A percentile compares a stretch with the other conserved stretches of the same genome.
These are phyloP conservation scores for Auricularia sp. DNA, from an alignment of 768 basidiomycete species.

Conservation along the genomic window DNA sequence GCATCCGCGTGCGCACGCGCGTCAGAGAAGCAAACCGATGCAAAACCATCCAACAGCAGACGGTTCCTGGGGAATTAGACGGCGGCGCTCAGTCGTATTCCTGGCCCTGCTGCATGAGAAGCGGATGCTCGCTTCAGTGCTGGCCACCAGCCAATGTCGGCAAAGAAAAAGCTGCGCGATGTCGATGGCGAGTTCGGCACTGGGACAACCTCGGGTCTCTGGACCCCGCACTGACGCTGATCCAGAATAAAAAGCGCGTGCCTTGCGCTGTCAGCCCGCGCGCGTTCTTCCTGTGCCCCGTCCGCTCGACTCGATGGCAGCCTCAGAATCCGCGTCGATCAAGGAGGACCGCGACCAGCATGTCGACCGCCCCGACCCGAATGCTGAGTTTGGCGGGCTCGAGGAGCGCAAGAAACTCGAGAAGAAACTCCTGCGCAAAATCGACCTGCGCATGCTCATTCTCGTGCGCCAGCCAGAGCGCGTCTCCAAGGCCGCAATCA, in stretches of 20 bases:
- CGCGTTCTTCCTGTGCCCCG: neutral
- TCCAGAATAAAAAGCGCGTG: neutral
- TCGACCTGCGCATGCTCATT: conserved; percentile 39
- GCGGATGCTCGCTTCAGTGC: no score
- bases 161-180: no score
- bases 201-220: neutral
- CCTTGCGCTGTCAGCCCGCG: neutral
- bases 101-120: no score
- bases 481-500: neutral
- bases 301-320: neutral
- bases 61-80: no score
- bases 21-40: no score
- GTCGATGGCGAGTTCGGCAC: neutral
- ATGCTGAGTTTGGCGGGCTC: conserved; percentile 37
- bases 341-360: neutral
- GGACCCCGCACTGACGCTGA: neutral
- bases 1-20: no score
- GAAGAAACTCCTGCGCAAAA: conserved; percentile 41
- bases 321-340: conserved; percentile 1
- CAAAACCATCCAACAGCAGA: no score
- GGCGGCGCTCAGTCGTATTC: no score
- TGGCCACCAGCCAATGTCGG: no score
- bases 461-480: conserved; percentile 10
- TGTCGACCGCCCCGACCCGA: conserved; percentile 3
- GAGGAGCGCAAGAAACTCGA: conserved; percentile 41